Evolutionary conservation across 148 eudicot genomes (phyloP), one percentile per base, ranked within the genome.

Genomic region (Silene uniflora): DNA sequence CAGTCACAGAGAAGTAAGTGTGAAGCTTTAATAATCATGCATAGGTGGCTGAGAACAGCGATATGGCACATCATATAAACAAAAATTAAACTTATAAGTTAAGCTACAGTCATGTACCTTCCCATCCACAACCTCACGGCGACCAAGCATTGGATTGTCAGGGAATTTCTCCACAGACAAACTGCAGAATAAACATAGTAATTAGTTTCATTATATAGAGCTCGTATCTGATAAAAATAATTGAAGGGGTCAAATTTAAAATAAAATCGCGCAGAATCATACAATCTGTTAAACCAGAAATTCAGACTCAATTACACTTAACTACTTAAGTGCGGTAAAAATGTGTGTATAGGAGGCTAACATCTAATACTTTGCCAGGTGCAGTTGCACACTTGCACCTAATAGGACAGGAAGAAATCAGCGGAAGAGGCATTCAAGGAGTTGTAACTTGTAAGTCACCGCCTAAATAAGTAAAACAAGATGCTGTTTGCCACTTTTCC

Each of bases 81-180:
- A 61, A 32, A 21, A 42, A 72, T 0, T 69, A 13, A 14, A 70
- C 32, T 49, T 24, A 21, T 35, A n/a, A 6, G 62, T 39, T 62
- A 67, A 21, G 39, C 71, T 12, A 76, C 17, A 14, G 18, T 44
- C 25, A 24, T 32, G 13, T 89, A 96, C 99, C 98, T 91, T 89
- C 76, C 98, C 99, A 80, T 89, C 72, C 74, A 83, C 86, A 76
- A 86, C 42, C 76, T 87, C 82, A 73, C 91, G 87, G 35, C 77
- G 81, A 78, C 96, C 96, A 76, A 91, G 96, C 96, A 91, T 91
- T 39, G 73, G 85, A 72, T 80, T 82, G 74, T 82, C 23, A 65
- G 93, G 93, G 77, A 85, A 81, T 73, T 91, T 89, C 75, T 89
- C 90, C 71, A 80, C 90, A 7, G 96, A 82, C 83, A 89, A 56